phyloP scores from a whole-genome alignment of 2,329 filamentous ascomycete genomes.

The Alternaria burnsii region DNA sequence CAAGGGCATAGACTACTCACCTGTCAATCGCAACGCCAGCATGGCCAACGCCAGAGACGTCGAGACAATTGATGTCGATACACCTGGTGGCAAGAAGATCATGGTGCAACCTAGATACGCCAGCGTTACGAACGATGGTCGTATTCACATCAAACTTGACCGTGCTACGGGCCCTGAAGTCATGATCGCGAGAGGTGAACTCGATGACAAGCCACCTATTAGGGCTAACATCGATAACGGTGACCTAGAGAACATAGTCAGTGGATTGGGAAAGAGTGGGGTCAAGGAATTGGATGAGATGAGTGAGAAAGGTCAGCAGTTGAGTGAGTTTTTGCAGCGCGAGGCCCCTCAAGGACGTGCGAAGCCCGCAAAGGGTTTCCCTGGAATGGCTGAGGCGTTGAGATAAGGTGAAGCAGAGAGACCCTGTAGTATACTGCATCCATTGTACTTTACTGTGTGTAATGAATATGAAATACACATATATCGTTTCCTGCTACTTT shows the following conservation, averaged over 20 bases:
- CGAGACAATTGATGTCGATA: constrained; percentile 53
- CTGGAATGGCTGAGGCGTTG: constrained; percentile 15
- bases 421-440: neutral
- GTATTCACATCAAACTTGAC: constrained; percentile 40
- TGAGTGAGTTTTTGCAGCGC: constrained; percentile 22
- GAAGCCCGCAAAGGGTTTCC: constrained; percentile 4
- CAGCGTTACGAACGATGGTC: constrained; percentile 40
- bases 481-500: neutral
- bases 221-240: constrained; percentile 16
- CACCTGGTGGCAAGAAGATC: constrained; percentile 61
- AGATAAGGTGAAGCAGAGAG: neutral
- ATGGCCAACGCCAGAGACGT: constrained; percentile 25
- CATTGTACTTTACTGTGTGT: constrained; percentile 11
- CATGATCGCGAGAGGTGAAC: constrained; percentile 32
- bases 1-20: constrained; percentile 42
- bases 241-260: constrained; percentile 18
- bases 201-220: constrained; percentile 38
- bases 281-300: constrained; percentile 32
- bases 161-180: constrained; percentile 34
- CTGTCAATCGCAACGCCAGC: constrained; percentile 25
- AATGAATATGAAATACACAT: neutral
- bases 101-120: constrained; percentile 59
- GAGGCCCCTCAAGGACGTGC: constrained; percentile 8
- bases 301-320: constrained; percentile 26
- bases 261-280: constrained; percentile 20